Base-by-base conservation (phyloP, 495 filamentous ascomycete species). In the Friedmanniomyces simplex region DNA sequence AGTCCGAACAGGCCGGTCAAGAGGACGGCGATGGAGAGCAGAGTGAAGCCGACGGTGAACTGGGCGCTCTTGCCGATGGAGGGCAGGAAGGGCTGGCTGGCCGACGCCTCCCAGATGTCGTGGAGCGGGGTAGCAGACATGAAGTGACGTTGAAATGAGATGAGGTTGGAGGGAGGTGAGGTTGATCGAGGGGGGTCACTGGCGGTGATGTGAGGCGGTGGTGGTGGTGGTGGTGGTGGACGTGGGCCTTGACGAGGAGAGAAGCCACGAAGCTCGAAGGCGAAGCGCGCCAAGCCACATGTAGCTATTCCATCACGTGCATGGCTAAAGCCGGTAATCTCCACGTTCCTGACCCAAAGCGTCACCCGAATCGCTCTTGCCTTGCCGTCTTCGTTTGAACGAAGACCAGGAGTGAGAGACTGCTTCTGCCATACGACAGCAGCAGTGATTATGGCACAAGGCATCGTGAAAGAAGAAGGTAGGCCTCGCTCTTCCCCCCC, bases 51-150 rank as follows among this genome's bases (percentile, higher is more conserved):
- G 49, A 95, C 77, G 47, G 80, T 67, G 76, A 95, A 90, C 63
- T 98, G 93, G 69, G 71, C 81, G 65, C 81, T 81, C 74, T 97
- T 98, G 59, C 81, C 78, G 54, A 97, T 75, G 32, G 83, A 71
- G 42, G 94, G 91, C 54, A 81, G 67, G 75, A 89, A 97, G 54
- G 91, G 88, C 72, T 80, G 83, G 78, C 82, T 79, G 67, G 84
- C 80, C 69, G 89, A 86, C 77, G 85, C 85, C 75, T 91, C 85
- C 90, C 90, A 95, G 70, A 91, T 77, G 69, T 89, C 82, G 71
- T 84, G 84, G 69, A 95, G 71, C 77, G 89, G 88, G 76, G 81
- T 78, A 68, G 67, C 62, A 64, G 71, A 72, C 70, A 72, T 73
- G 50, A 36, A 54, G 46, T 54, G 52, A 39, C 13, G 47, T 58